Evolutionary conservation across 768 basidiomycete species (phyloP).

Genomic region (Panaeolus papilionaceus): DNA sequence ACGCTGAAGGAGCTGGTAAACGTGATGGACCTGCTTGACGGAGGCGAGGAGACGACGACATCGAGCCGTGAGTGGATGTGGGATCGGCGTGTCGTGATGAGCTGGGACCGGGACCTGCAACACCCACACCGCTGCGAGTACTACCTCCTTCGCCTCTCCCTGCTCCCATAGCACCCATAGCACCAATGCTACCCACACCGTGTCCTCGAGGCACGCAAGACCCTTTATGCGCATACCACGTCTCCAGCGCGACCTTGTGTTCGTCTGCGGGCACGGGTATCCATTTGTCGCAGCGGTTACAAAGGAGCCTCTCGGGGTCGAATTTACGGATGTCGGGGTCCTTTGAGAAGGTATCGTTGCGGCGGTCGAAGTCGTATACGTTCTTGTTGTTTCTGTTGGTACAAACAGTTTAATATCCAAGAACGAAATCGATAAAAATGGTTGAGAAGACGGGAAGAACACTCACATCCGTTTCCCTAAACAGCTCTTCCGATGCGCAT

Average conservation of each 20-base stretch:
- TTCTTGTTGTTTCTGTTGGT: constrained; percentile 63
- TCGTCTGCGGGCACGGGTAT: constrained; percentile 65
- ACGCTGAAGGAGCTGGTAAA: constrained; percentile 1
- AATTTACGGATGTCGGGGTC: constrained; percentile 79
- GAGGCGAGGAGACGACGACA: not conserved
- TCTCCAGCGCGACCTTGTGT: constrained; percentile 64
- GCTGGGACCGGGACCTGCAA: not conserved
- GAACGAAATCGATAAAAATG: too few relatives aligned
- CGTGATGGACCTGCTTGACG: not conserved
- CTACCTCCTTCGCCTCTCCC: too few relatives aligned
- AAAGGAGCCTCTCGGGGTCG: constrained; percentile 74
- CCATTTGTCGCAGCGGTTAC: constrained; percentile 74
- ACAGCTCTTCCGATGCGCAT: constrained; percentile 85
- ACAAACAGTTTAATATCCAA: too few relatives aligned
- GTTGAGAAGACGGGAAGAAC: too few relatives aligned
- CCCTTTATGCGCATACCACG: constrained; percentile 68
- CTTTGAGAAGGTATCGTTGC: constrained; percentile 60
- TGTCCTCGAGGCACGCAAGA: constrained; percentile 47
- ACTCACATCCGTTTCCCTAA: constrained; percentile 76
- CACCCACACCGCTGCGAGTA: not conserved
- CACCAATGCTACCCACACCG: not conserved
- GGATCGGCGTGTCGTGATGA: not conserved
- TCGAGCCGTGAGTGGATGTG: not conserved
- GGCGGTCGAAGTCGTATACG: constrained; percentile 64
- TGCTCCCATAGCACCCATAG: not conserved